Evolutionary conservation across 768 basidiomycete species (phyloP).

Genomic region (Daedalea quercina): DNA sequence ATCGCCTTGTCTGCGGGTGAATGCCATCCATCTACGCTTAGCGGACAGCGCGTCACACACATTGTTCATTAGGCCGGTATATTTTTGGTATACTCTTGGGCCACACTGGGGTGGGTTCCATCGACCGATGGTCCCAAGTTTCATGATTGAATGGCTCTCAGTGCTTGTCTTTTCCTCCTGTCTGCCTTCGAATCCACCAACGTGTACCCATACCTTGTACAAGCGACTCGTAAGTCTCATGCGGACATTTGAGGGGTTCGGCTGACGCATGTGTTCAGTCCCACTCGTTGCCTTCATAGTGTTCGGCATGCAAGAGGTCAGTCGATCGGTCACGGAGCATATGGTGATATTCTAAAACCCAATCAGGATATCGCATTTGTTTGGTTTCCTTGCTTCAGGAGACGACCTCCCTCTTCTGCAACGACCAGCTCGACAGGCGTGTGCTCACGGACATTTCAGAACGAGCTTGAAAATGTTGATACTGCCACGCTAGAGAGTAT

Average conservation of each 20-base stretch:
- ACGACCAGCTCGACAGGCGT: too few species aligned
- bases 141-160: not conserved
- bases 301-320: slow-evolving; percentile 44
- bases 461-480: too few species aligned
- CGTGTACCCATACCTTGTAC: slow-evolving; percentile 38
- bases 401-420: not conserved
- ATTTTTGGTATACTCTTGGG: slow-evolving; percentile 39
- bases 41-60: not conserved
- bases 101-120: slow-evolving; percentile 35
- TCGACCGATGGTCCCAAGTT: not conserved
- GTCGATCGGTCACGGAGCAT: not conserved
- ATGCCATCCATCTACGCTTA: not conserved
- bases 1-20: slow-evolving; percentile 18
- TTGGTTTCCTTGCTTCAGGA: slow-evolving; percentile 7
- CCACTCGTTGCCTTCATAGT: slow-evolving; percentile 41
- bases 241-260: too few species aligned
- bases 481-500: too few species aligned
- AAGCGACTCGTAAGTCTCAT: slow-evolving; percentile 38
- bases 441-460: too few species aligned
- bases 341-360: not conserved
- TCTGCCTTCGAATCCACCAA: not conserved
- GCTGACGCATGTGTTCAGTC: slow-evolving; percentile 25
- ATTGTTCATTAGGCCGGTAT: slow-evolving; percentile 18
- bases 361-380: slow-evolving; percentile 9
- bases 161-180: not conserved